Evolutionary conservation across 345 rosid genomes (phyloP).

Genomic region (Schrenkiella parvula): DNA sequence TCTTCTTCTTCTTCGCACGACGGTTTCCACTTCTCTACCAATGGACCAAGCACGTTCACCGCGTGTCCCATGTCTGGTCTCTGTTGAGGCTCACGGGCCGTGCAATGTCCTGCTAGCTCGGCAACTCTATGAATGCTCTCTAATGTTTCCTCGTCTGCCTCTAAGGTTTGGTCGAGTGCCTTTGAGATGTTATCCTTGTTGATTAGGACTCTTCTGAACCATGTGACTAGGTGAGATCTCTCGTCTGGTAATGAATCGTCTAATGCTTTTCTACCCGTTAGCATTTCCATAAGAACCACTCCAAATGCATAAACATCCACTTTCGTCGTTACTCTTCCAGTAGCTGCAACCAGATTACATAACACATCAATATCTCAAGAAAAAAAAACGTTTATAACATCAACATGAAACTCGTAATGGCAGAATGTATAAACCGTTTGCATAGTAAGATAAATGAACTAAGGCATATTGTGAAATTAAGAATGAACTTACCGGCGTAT

Average conservation of each 20-base stretch:
- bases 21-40: constrained; percentile 91
- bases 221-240: constrained; percentile 66
- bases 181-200: constrained; percentile 65
- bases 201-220: constrained; percentile 65
- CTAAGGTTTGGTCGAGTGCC: constrained; percentile 53
- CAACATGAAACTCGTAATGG: no score
- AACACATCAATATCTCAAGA: no score
- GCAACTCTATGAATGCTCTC: constrained; percentile 61
- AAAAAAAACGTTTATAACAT: no score
- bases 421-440: background rate
- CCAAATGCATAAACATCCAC: constrained; percentile 90
- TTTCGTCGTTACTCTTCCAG: constrained; percentile 90
- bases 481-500: constrained; percentile 66
- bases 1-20: constrained; percentile 62
- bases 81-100: constrained; percentile 72
- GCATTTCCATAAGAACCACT: constrained; percentile 83
- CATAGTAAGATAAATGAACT: background rate
- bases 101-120: constrained; percentile 90
- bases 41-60: constrained; percentile 66
- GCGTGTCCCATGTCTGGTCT: constrained; percentile 96
- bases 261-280: constrained; percentile 80
- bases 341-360: constrained; percentile 44
- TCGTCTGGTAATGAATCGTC: constrained; percentile 72
- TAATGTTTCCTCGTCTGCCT: constrained; percentile 60
- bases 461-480: background rate